Conservation (phyloP, 2,329 filamentous ascomycete species). For the Penicillium oxalicum region DNA sequence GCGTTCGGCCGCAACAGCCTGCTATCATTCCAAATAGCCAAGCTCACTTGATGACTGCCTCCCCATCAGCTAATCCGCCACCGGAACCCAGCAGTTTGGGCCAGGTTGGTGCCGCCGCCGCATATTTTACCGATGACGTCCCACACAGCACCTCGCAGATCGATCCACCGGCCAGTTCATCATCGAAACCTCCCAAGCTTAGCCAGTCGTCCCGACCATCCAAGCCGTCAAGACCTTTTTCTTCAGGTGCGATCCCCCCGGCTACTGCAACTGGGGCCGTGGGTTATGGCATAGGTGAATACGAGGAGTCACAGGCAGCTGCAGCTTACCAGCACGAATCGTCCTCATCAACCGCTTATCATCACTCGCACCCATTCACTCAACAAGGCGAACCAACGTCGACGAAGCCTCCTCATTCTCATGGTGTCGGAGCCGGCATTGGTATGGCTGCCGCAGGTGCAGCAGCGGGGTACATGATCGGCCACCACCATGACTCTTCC, state of each 20-base stretch:
- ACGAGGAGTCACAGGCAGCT: constrained; percentile 13
- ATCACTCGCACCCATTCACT: constrained; percentile 17
- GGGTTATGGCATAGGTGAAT: constrained; percentile 38
- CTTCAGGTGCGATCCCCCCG: constrained; percentile 27
- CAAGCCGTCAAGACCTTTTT: constrained; percentile 18
- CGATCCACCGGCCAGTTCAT: constrained; percentile 12
- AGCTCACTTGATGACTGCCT: constrained; percentile 52
- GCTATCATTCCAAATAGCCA: constrained; percentile 51
- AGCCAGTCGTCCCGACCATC: constrained; percentile 28
- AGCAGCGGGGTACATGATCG: constrained; percentile 38
- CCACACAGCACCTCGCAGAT: constrained; percentile 15
- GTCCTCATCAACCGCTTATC: constrained; percentile 11
- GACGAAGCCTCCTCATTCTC: constrained; percentile 26
- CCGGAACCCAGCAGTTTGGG: constrained; percentile 53
- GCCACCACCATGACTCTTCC: constrained; percentile 31
- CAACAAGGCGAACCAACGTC: constrained; percentile 11
- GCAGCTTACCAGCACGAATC: constrained; percentile 9
- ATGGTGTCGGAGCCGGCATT: constrained; percentile 29
- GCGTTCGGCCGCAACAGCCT: constrained; percentile 50
- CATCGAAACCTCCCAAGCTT: constrained; percentile 20
- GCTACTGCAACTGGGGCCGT: constrained; percentile 28
- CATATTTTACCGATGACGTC: constrained; percentile 44
- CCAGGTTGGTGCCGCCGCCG: constrained; percentile 47
- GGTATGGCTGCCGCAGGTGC: constrained; percentile 38
- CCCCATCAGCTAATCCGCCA: constrained; percentile 47